Evolutionary conservation across 2,329 filamentous ascomycete species (phyloP).

Genomic region (Arthrobotrys sphaeroides): DNA sequence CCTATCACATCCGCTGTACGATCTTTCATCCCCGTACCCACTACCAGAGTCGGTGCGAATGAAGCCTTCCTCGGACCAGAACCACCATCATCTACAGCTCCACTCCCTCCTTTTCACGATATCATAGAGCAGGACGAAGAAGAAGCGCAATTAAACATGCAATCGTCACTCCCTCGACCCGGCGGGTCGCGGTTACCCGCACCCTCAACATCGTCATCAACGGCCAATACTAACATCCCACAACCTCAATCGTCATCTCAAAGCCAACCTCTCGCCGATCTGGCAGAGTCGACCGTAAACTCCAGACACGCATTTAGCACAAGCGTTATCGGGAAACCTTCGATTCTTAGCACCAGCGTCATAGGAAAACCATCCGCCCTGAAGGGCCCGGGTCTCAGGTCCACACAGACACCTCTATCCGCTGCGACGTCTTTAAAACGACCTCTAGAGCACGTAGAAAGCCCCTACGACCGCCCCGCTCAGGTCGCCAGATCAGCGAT

Average conservation of each 20-base stretch:
- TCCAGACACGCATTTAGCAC: conserved; percentile 24
- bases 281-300: conserved; percentile 45
- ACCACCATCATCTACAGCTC: not conserved
- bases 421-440: conserved; percentile 31
- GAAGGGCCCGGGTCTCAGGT: not conserved
- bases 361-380: conserved; percentile 37
- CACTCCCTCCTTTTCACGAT: too few species aligned
- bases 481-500: conserved; percentile 49
- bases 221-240: not conserved
- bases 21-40: conserved; percentile 11
- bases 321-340: conserved; percentile 29
- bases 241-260: not conserved
- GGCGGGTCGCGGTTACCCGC: conserved; percentile 53
- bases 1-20: conserved; percentile 1
- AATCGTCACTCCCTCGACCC: conserved; percentile 51
- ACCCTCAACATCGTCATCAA: conserved; percentile 16
- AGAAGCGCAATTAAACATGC: conserved; percentile 22
- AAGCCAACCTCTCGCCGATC: conserved; percentile 29
- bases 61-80: conserved; percentile 18
- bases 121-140: too few species aligned
- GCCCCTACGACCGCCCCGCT: conserved; percentile 28
- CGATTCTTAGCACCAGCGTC: conserved; percentile 11
- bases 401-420: not conserved
- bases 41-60: conserved; percentile 28
- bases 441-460: conserved; percentile 21